Conservation (phyloP, 2,329 filamentous ascomycete genomes). For the Phoma sp. region DNA sequence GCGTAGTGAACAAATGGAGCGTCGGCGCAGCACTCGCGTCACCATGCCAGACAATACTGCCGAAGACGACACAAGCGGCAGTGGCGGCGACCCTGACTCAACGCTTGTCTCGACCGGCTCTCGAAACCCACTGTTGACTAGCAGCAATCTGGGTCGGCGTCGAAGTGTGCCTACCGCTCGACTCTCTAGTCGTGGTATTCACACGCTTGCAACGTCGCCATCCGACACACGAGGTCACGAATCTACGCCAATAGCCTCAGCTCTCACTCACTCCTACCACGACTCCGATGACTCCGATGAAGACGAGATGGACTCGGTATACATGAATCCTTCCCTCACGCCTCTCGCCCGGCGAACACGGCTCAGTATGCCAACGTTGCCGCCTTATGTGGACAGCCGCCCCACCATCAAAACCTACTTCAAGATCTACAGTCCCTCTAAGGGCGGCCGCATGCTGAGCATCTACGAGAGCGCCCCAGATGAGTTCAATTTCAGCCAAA, state of each 20-base stretch:
- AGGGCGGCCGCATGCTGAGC: conserved; percentile 63
- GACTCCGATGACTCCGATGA: conserved; percentile 37
- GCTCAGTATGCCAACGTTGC: conserved; percentile 51
- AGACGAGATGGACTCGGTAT: conserved; percentile 28
- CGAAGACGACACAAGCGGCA: conserved; percentile 54
- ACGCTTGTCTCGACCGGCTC: conserved; percentile 37
- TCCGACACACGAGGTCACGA: conserved; percentile 22
- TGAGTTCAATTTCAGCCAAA: conserved; percentile 65
- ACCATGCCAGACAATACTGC: conserved; percentile 31
- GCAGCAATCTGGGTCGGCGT: conserved; percentile 25
- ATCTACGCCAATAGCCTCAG: conserved; percentile 29
- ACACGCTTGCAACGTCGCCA: conserved; percentile 22
- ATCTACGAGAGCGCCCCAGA: conserved; percentile 66
- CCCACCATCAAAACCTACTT: conserved; percentile 67
- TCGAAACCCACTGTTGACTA: conserved; percentile 32
- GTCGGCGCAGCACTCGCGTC: conserved; percentile 35
- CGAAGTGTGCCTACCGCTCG: conserved; percentile 24
- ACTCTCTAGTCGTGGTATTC: conserved; percentile 23
- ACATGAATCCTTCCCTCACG: conserved; percentile 36
- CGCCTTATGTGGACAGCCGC: conserved; percentile 61
- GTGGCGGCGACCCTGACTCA: conserved; percentile 54
- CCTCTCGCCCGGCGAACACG: conserved; percentile 27
- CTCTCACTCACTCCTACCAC: conserved; percentile 25
- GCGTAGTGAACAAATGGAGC: conserved; percentile 47
- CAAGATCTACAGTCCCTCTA: conserved; percentile 66